A percentile compares a stretch with the other conserved stretches of the same genome.
Evolutionary conservation across 495 filamentous ascomycete species (phyloP).

Genomic region (Neurospora sp.): DNA sequence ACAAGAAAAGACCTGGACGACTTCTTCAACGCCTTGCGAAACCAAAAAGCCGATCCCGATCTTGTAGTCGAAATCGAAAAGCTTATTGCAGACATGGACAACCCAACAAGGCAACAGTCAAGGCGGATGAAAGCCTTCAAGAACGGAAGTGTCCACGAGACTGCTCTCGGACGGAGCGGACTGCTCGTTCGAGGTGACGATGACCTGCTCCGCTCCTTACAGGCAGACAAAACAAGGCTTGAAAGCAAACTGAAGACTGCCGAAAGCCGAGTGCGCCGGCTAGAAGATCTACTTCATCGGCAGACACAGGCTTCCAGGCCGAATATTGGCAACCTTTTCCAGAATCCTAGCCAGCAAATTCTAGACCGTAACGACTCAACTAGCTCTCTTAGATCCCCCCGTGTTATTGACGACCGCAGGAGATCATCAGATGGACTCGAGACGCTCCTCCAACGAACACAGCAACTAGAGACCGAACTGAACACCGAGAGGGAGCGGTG

Average conservation of each 20-base stretch:
- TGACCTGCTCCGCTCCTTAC: constrained; percentile 55
- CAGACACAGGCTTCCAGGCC: constrained; percentile 65
- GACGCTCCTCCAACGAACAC: constrained; percentile 44
- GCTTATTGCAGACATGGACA: constrained; percentile 51
- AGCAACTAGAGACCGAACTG: constrained; percentile 76
- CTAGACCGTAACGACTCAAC: constrained; percentile 32
- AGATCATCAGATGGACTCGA: constrained; percentile 29
- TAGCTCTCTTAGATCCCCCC: constrained; percentile 29
- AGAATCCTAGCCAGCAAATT: constrained; percentile 25
- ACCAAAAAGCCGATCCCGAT: constrained; percentile 35
- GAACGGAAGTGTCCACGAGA: constrained; percentile 88
- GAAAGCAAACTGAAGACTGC: constrained; percentile 77
- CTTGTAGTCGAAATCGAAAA: constrained; percentile 45
- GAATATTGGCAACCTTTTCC: constrained; percentile 59
- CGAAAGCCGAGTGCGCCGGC: constrained; percentile 80
- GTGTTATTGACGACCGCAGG: constrained; percentile 25
- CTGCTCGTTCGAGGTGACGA: constrained; percentile 74
- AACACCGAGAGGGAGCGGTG: constrained; percentile 42
- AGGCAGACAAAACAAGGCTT: constrained; percentile 68
- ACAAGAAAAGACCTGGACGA: constrained; percentile 54
- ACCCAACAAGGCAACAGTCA: constrained; percentile 62
- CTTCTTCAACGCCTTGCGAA: constrained; percentile 50
- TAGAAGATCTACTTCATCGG: constrained; percentile 89
- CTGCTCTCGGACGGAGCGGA: constrained; percentile 64
- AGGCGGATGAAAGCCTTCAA: constrained; percentile 88